phyloP scores from a whole-genome alignment of 345 rosid species.

The Microcos paniculata region DNA sequence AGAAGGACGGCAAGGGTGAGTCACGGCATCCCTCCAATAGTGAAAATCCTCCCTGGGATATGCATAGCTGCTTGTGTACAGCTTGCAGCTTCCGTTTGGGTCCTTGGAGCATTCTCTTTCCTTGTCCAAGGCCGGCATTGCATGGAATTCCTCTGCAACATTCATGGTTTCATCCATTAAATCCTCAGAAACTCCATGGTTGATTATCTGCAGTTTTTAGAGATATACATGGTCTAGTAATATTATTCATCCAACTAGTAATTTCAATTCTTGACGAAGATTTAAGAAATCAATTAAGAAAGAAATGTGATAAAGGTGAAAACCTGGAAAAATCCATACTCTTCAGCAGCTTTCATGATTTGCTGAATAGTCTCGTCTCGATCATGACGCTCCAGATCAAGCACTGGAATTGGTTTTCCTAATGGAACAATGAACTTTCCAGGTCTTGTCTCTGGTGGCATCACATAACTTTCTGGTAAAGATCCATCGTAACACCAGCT shows the following conservation, averaged over 20 bases:
- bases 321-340: constrained; percentile 43
- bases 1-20: constrained; percentile 20
- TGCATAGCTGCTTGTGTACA: constrained; percentile 27
- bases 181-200: constrained; percentile 34
- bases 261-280: neutral
- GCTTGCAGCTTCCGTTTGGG: constrained; percentile 26
- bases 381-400: constrained; percentile 28
- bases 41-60: constrained; percentile 26
- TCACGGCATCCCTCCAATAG: constrained; percentile 33
- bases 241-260: too few species aligned
- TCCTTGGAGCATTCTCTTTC: constrained; percentile 24
- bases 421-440: constrained; percentile 20
- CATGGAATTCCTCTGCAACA: constrained; percentile 32
- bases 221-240: neutral
- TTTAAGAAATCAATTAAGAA: neutral
- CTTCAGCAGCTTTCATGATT: constrained; percentile 36
- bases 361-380: constrained; percentile 14
- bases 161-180: constrained; percentile 25
- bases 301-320: neutral
- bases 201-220: constrained; percentile 24
- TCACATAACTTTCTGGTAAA: constrained; percentile 29
- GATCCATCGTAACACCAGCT: constrained; percentile 22
- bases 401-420: constrained; percentile 27
- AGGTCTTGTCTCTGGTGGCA: constrained; percentile 34
- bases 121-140: constrained; percentile 30